Evolutionary conservation across 164 flowering plant genomes (phyloP).

Genomic region (Liquidambar formosana): DNA sequence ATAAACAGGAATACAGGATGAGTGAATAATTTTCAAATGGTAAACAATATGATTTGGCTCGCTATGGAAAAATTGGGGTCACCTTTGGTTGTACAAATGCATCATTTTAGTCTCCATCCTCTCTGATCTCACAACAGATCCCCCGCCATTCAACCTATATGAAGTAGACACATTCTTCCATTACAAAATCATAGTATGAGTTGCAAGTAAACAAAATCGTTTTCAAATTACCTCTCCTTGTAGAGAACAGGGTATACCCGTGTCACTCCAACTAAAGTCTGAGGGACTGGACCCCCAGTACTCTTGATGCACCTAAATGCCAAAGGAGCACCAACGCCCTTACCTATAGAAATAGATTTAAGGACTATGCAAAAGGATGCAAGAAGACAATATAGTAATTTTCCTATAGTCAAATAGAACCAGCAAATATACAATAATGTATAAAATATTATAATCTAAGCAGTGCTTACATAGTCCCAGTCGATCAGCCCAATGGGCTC

Average conservation of each 20-base stretch:
- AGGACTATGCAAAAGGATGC: not conserved
- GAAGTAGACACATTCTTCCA: constrained; percentile 6
- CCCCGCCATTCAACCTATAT: constrained; percentile 59
- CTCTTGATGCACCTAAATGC: constrained; percentile 84
- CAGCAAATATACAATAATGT: not conserved
- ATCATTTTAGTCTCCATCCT: constrained; percentile 60
- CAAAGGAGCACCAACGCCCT: constrained; percentile 61
- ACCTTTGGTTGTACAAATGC: constrained; percentile 77
- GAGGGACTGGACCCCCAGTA: constrained; percentile 80
- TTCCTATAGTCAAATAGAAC: not conserved
- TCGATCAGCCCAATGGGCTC: constrained; percentile 95
- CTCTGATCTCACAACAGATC: constrained; percentile 78
- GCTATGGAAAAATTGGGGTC: constrained; percentile 3
- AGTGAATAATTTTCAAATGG: not conserved
- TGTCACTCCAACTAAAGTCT: constrained; percentile 69
- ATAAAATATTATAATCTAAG: not conserved
- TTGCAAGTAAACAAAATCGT: not conserved
- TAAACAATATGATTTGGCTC: not conserved
- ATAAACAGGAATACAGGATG: not conserved
- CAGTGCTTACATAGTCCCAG: constrained; percentile 74
- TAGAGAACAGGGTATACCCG: constrained; percentile 88
- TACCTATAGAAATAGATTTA: constrained; percentile 45
- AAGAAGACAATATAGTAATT: not conserved
- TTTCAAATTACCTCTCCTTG: constrained; percentile 66
- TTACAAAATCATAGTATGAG: not conserved